Evolutionary conservation across 345 rosid genomes (phyloP).

Genomic region (Camelina hispida): DNA sequence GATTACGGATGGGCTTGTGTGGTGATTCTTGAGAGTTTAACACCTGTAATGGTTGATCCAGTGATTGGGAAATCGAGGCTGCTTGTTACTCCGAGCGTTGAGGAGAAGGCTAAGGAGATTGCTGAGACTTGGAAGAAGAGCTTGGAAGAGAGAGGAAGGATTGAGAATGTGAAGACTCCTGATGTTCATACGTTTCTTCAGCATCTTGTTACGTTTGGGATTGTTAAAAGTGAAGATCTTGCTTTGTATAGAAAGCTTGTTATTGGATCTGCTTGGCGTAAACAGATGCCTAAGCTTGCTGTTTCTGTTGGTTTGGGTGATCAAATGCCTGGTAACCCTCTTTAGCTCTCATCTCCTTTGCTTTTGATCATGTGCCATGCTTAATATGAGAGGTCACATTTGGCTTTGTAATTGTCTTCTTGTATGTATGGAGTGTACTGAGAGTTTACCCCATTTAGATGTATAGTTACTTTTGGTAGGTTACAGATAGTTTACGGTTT

Average conservation of each 20-base stretch:
- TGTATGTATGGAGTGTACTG: neutral
- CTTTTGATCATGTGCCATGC: neutral
- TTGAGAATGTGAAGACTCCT: constrained; percentile 92
- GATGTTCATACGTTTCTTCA: constrained; percentile 98
- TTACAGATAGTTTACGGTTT: neutral
- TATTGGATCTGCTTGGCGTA: constrained; percentile 94
- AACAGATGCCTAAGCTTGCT: constrained; percentile 99
- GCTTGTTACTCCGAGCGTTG: constrained; percentile 74
- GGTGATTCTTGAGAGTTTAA: constrained; percentile 79
- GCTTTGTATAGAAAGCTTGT: constrained; percentile 88
- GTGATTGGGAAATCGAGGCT: constrained; percentile 81
- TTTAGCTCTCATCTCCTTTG: neutral
- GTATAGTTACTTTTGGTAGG: constrained; percentile 6
- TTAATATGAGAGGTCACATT: neutral
- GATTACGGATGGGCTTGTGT: constrained; percentile 99
- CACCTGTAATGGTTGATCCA: constrained; percentile 88
- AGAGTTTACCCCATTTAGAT: neutral
- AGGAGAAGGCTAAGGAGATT: constrained; percentile 74
- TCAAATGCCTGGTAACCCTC: constrained; percentile 86
- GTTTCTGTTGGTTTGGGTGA: constrained; percentile 89
- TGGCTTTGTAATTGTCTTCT: neutral
- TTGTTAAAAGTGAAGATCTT: constrained; percentile 78
- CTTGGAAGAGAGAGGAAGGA: constrained; percentile 88
- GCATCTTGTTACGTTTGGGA: constrained; percentile 94
- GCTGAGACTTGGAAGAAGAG: constrained; percentile 95